These are phyloP conservation scores for Atkinsonella texensis DNA, from an alignment of 2,329 filamentous ascomycete species.

Conservation along the genomic window DNA sequence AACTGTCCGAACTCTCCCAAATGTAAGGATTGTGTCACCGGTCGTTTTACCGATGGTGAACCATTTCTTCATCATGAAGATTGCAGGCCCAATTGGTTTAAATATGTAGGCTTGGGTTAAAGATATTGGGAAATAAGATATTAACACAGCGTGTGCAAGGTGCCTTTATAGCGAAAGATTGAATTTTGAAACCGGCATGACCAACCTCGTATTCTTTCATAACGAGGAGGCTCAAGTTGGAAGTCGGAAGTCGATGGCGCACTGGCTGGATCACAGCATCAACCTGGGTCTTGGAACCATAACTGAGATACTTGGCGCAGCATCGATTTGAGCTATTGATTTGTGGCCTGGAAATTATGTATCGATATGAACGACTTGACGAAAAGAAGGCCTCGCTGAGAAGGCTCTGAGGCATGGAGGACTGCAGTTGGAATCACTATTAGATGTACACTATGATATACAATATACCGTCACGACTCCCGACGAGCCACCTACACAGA, in stretches of 20 bases:
- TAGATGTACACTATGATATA: conserved; percentile 14
- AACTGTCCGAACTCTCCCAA: conserved; percentile 97
- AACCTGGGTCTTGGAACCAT: neutral
- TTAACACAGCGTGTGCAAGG: neutral
- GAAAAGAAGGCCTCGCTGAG: neutral
- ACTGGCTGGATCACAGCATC: neutral
- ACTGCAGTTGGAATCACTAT: neutral
- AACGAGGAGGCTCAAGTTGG: neutral
- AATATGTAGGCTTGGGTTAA: conserved; percentile 74
- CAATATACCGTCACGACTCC: conserved; percentile 55
- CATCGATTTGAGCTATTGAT: neutral
- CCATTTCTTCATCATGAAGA: conserved; percentile 79
- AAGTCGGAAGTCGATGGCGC: conserved; percentile 6
- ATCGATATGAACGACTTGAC: conserved; percentile 4
- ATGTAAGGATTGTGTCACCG: conserved; percentile 76
- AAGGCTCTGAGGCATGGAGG: neutral
- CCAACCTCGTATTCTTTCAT: neutral
- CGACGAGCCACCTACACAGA: conserved; percentile 53
- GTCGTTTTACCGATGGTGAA: conserved; percentile 81
- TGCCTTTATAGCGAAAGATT: neutral
- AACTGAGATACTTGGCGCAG: neutral
- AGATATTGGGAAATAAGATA: too few relatives aligned
- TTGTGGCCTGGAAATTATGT: neutral
- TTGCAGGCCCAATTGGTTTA: conserved; percentile 94
- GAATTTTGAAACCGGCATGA: neutral